These are phyloP conservation scores for Epichloe scottii DNA, from an alignment of 2,329 filamentous ascomycete species.

Conservation along the genomic window DNA sequence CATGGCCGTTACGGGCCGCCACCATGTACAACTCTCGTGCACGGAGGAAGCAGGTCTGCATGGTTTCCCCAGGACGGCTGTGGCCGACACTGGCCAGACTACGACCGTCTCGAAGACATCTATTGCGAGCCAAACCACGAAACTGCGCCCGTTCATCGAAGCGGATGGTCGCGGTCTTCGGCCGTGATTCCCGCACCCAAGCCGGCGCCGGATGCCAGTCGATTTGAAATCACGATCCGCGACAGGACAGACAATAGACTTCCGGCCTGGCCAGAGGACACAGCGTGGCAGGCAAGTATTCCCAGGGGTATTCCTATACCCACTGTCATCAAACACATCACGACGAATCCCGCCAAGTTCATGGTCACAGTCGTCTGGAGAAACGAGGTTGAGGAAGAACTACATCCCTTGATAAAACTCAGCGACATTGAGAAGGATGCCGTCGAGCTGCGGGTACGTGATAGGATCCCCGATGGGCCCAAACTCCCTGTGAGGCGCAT, in stretches of 20 bases:
- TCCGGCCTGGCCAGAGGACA: not conserved
- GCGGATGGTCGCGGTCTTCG: not conserved
- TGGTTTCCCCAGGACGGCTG: no score
- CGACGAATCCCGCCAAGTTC: not conserved
- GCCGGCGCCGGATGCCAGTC: not conserved
- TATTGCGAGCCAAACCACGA: not conserved
- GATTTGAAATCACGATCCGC: not conserved
- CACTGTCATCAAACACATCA: not conserved
- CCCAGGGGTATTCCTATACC: not conserved
- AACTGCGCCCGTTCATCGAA: not conserved
- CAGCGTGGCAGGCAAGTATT: not conserved
- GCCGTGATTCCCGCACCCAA: not conserved
- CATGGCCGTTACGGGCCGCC: no score
- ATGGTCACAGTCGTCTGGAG: not conserved
- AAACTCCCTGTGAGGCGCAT: not conserved
- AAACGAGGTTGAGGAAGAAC: not conserved
- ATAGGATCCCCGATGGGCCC: not conserved
- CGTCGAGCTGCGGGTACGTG: not conserved
- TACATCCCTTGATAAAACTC: not conserved
- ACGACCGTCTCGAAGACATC: no score
- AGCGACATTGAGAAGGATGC: not conserved
- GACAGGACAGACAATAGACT: constrained; percentile 1
- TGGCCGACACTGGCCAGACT: no score
- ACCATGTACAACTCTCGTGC: no score
- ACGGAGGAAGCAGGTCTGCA: no score